Percentiles rank a stretch among this genome's conserved stretches.
Evolutionary conservation across 441 rosid species (phyloP).

Genomic region (Aquilaria agallochum): DNA sequence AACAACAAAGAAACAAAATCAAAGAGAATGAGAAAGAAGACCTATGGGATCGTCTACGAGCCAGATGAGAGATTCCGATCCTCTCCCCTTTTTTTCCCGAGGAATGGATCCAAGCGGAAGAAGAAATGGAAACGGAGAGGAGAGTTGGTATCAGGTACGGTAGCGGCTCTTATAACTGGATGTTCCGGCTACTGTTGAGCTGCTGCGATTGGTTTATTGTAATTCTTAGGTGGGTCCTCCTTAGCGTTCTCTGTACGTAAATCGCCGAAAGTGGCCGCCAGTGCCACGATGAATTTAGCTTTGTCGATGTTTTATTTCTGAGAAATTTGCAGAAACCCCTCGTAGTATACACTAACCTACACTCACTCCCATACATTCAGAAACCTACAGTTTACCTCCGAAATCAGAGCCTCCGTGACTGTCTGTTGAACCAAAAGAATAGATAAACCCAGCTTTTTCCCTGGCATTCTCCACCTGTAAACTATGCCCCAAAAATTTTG

Average conservation of each 20-base stretch:
- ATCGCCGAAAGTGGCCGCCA: constrained; percentile 1
- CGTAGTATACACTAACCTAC: too few relatives aligned
- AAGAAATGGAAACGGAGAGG: background rate
- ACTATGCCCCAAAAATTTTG: too few relatives aligned
- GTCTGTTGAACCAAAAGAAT: too few relatives aligned
- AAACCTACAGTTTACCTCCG: too few relatives aligned
- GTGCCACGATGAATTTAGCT: constrained; percentile 12
- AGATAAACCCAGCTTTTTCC: too few relatives aligned
- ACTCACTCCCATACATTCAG: too few relatives aligned
- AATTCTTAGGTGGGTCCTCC: too few relatives aligned
- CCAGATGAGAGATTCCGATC: constrained; percentile 16
- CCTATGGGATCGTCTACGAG: background rate
- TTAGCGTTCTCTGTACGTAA: background rate
- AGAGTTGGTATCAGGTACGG: constrained; percentile 12
- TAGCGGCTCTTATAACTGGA: constrained; percentile 7
- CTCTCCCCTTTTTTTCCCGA: constrained; percentile 8
- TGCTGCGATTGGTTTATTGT: constrained; percentile 12
- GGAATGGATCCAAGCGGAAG: background rate
- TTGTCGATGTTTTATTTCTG: constrained; percentile 86
- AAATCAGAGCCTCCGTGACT: too few relatives aligned
- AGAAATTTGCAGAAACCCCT: constrained; percentile 10
- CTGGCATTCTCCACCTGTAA: too few relatives aligned
- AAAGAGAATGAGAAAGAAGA: background rate
- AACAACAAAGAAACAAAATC: background rate
- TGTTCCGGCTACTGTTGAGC: constrained; percentile 7